Conservation (phyloP, 352 stramenopile species). For the Phytopythium kandeliae region DNA sequence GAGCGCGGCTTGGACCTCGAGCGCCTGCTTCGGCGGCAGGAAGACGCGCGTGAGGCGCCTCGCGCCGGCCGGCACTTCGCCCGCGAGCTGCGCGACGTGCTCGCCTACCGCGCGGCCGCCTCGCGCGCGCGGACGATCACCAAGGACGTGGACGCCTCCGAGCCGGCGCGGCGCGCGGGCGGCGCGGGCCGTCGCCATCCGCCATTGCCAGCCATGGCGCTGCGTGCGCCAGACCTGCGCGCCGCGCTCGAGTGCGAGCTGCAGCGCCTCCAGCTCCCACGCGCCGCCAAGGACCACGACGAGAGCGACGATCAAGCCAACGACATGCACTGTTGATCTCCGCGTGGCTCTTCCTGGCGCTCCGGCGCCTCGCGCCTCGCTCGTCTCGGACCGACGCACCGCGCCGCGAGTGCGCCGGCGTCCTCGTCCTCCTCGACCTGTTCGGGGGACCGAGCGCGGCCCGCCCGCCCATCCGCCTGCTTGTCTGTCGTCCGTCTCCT, state of each 20-base stretch:
- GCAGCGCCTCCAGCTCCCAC: background rate
- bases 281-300: background rate
- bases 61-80: constrained; percentile 29
- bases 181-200: too few relatives aligned
- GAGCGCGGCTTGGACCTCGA: constrained; percentile 59
- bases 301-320: background rate
- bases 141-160: constrained; percentile 40
- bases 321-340: constrained; percentile 5
- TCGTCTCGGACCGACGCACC: background rate
- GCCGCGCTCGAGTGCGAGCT: constrained; percentile 6
- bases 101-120: constrained; percentile 34
- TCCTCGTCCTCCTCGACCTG: background rate
- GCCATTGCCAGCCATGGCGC: too few relatives aligned
- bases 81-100: constrained; percentile 43
- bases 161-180: background rate
- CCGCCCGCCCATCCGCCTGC: too few relatives aligned
- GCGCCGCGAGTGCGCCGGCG: background rate
- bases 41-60: constrained; percentile 10
- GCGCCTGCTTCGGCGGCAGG: constrained; percentile 29
- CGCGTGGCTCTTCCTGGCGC: constrained; percentile 1
- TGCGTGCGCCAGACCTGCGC: background rate
- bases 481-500: too few relatives aligned
- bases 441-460: too few relatives aligned
- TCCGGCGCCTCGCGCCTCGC: background rate
- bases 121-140: constrained; percentile 15